Conservation (phyloP, 1,284 basidiomycete species). For the Tilletia indica region DNA sequence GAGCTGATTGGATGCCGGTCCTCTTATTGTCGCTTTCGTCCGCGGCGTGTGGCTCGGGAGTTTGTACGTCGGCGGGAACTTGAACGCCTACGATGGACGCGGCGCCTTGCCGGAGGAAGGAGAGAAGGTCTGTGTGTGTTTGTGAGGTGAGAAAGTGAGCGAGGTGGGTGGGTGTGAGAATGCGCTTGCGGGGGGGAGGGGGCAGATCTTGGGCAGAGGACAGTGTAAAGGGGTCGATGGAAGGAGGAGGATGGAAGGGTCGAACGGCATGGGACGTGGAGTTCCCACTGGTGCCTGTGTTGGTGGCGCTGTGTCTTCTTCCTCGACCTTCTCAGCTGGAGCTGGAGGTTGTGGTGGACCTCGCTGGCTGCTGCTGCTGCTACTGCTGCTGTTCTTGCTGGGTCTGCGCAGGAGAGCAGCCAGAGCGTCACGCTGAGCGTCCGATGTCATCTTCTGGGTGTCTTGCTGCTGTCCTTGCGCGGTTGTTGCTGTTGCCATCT, state of each 20-base stretch:
- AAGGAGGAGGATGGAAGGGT: not conserved
- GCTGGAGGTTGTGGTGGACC: too few species aligned
- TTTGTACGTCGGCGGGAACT: conserved; percentile 61
- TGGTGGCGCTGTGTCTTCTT: too few species aligned
- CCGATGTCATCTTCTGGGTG: not conserved
- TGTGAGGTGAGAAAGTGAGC: conserved; percentile 75
- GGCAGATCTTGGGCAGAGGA: not conserved
- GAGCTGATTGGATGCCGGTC: conserved; percentile 63
- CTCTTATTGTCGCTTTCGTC: conserved; percentile 12
- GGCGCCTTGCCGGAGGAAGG: conserved; percentile 76
- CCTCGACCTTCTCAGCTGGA: too few species aligned
- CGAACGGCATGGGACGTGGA: conserved; percentile 4
- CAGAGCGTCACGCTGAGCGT: not conserved
- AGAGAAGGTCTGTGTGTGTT: conserved; percentile 70
- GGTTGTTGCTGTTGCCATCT: not conserved
- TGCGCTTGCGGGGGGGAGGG: conserved; percentile 65
- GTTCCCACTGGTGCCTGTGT: not conserved
- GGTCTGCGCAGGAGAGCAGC: conserved; percentile 6
- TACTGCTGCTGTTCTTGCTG: not conserved
- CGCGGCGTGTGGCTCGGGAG: conserved; percentile 23
- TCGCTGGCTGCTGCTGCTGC: not conserved
- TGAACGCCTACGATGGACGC: conserved; percentile 73
- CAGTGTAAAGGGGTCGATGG: not conserved
- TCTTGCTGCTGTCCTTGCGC: not conserved
- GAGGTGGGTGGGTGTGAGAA: conserved; percentile 76